Evolutionary conservation across 192 early-diverging fungal species (phyloP), one percentile per base, ranked within the genome.

Genomic region (Coemansia sp.): DNA sequence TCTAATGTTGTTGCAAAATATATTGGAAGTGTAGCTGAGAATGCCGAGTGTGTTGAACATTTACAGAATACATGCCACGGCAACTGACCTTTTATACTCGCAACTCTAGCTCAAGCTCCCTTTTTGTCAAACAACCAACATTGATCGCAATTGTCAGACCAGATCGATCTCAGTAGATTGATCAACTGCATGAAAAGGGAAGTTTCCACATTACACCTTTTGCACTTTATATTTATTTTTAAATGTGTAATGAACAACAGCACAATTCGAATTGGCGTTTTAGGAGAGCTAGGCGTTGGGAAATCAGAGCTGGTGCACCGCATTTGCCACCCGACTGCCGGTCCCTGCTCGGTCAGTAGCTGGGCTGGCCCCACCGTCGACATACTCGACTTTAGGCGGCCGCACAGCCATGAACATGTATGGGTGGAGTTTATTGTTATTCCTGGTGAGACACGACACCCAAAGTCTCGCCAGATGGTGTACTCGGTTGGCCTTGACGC

Each of bases 391-490:
- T 73, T 61, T 57, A 57, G 64, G 53, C 63, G 76, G 25, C 60
- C 43, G 14, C 31, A 41, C 35, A 39, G 54, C 39, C 12, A 49
- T 9, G 64, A 27, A 7, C 59, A 59, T 38, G 29, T 67, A 0
- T 79, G 76, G 76, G 61, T 80, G 3, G 77, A 80, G 62, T 80
- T 80, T 57, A 23, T 74, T 22, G 39, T 68, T 4, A 62, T 80
- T 5, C 77, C 77, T 6, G 70, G 77, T 59, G 71, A 74, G 29
- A 80, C 77, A 6, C 69, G 67, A 21, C 77, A 80, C 27, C 65
- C 62, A 3, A 27, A 47, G n/a, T 71, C 77, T 0, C 77, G 77
- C 10, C 68, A 80, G 55, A 80, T 80, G 77, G 54, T 80, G 2
- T 80, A 80, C 35, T 59, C 64, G 12, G 59, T 74, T 4, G 68